Evolutionary conservation across 2,329 filamentous ascomycete species (phyloP), one percentile per base, ranked within the genome.

Genomic region (Scedosporium minutisporum): DNA sequence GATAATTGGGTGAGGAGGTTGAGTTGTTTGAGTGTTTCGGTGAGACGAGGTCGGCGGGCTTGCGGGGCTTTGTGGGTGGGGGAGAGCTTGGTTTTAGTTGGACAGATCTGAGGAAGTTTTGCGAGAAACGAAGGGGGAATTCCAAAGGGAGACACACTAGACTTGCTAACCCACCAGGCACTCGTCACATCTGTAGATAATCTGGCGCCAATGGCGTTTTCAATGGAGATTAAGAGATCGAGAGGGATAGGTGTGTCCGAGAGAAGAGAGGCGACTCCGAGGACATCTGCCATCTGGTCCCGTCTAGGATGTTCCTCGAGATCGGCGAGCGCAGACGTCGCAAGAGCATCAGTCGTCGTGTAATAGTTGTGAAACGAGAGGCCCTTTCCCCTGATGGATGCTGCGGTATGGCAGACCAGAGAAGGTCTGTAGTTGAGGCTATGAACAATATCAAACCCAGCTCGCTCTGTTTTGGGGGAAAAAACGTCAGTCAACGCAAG

Each of bases 161-260:
- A 23, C 18, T 38, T 25, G 57, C 38, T 38, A 18, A 53, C 18
- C 60, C 60, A 62, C 60, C 60, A 62, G 3, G 60, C 60, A 10
- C 60, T 25, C 21, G 51, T 53, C 33, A 38, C 29, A 27, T 62
- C 60, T 7, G 33, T 16, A 2, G 60, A 62, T 21, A 62, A 41
- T 14, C 60, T 25, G 5, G 60, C 41, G 12, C 46, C 48, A 2
- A 46, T 42, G 25, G 53, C 41, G 38, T 62, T 58, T 27, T 62
- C 60, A 14, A 62, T 41, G 23, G 60, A 62, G 38, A 41, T 46
- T 21, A 62, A 53, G 41, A 62, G 60, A 21, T 62, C 60, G 4
- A 62, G 51, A 21, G 60, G 60, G 10, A 62, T 53, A 3, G 51
- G 60, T 10, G 51, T 25, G 53, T 57, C 60, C 2, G 51, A 57